phyloP scores from a whole-genome alignment of 225 moss, liverwort and hornwort genomes.

The Straminergon stramineum region DNA sequence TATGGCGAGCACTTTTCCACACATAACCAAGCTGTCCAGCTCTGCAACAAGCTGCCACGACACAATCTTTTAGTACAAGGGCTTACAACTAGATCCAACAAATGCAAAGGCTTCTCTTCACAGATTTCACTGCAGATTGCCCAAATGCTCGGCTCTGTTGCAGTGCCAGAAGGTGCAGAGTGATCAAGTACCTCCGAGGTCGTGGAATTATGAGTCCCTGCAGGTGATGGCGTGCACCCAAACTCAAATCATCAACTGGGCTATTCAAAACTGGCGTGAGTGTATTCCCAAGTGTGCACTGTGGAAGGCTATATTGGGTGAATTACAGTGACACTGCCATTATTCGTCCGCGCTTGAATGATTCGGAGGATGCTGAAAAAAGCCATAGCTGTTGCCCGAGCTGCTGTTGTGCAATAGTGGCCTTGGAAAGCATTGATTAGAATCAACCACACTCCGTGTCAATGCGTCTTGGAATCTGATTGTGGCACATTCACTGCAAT shows the following conservation, averaged over 20 bases:
- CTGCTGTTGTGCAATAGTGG: not conserved
- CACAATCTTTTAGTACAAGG: not conserved
- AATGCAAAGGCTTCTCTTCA: not conserved
- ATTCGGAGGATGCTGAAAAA: not conserved
- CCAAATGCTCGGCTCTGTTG: not conserved
- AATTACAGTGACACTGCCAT: not conserved
- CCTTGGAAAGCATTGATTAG: not conserved
- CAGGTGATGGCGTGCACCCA: not conserved
- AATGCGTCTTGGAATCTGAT: slow-evolving; percentile 4
- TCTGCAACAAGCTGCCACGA: slow-evolving; percentile 1
- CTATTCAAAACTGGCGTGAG: not conserved
- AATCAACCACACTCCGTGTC: not conserved
- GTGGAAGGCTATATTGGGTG: not conserved
- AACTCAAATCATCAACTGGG: not conserved
- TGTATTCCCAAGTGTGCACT: not conserved
- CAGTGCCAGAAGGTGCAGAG: slow-evolving; percentile 7
- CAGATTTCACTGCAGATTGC: not conserved
- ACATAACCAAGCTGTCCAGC: not conserved
- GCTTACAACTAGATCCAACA: not conserved
- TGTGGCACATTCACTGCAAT: slow-evolving; percentile 2
- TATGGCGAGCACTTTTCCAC: not conserved
- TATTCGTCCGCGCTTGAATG: not conserved
- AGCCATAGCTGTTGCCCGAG: not conserved
- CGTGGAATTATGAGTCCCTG: not conserved
- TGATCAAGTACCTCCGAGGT: not conserved